Base-by-base conservation (phyloP, 2,329 filamentous ascomycete species). In the Exophiala aquamarina region DNA sequence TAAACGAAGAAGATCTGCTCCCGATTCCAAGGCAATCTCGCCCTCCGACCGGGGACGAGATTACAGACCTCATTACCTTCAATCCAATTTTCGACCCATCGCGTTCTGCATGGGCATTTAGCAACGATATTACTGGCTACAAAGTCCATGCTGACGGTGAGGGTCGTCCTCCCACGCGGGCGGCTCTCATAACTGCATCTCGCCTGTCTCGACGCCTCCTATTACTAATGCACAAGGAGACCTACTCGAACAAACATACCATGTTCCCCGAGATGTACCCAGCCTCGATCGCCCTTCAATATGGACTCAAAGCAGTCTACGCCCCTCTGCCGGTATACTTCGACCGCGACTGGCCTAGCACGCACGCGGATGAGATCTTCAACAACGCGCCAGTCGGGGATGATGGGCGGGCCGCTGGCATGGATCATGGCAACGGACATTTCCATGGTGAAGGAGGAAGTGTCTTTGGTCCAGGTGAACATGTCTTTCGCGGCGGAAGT, bases 241-340 rank as follows among this genome's bases (percentile, higher is more conserved):
- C 83, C 36, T 83, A 74, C 66, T 74, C 77, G 20, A 73, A 79
- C 58, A 82, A 81, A 54, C 86, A 83, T 65, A 83, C 74, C 65
- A 89, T 84, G 84, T 90, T 87, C 63, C 81, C 79, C 19, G 87
- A 91, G 66, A 91, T 91, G 87, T 89, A 85, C 68, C 86, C 86
- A 2, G 77, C 84, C 0, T 79, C 77, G 1, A 77, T 82, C 61
- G 84, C 86, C 0, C 71, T 91, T 4, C 86, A 89, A 57, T 86
- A 88, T 60, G 86, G 87, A 1, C 74, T 89, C 59, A 91, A 91
- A 68, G 87, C 85, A 17, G 83, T 88, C 1, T 88, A 84, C 58
- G 75, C 73, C 2, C 78, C 78, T 1, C 77, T 81, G 38, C 76
- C 78, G 0, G 75, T 80, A 11, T 79, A 76, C 60, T 72, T 79